phyloP scores from a whole-genome alignment of 768 basidiomycete genomes.

The Rubroboletus satanas region DNA sequence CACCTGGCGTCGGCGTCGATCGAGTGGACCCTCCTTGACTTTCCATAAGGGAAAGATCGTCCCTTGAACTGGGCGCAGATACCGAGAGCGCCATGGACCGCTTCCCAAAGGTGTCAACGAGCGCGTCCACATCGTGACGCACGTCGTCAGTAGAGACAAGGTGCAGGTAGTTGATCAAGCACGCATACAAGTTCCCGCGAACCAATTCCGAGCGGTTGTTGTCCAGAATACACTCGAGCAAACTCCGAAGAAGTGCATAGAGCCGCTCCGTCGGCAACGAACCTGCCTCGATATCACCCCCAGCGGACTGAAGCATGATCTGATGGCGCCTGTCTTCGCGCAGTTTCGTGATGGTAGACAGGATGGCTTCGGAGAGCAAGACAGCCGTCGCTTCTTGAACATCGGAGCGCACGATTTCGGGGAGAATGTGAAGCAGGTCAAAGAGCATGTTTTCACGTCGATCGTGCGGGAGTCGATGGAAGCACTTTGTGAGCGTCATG shows the following conservation, averaged over 20 bases:
- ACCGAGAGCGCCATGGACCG: constrained; percentile 28
- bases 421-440: constrained; percentile 82
- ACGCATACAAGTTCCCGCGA: constrained; percentile 92
- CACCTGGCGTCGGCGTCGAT: constrained; percentile 17
- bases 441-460: constrained; percentile 86
- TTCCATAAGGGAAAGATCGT: constrained; percentile 38
- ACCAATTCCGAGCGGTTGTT: constrained; percentile 79
- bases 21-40: constrained; percentile 33
- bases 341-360: constrained; percentile 85
- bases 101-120: constrained; percentile 21
- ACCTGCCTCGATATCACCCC: constrained; percentile 59
- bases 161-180: constrained; percentile 85
- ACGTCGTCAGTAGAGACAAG: constrained; percentile 38
- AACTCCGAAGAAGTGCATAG: constrained; percentile 63
- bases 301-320: constrained; percentile 59
- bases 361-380: constrained; percentile 75
- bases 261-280: constrained; percentile 79
- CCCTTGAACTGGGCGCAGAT: constrained; percentile 37
- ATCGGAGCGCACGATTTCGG: constrained; percentile 63
- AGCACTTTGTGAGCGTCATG: constrained; percentile 82
- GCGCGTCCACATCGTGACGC: constrained; percentile 9
- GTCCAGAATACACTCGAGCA: constrained; percentile 72
- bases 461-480: constrained; percentile 76
- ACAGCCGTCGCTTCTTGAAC: constrained; percentile 71
- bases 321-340: constrained; percentile 78